Conservation (phyloP, 2,329 filamentous ascomycete species). For the Incumbomyces lentus region DNA sequence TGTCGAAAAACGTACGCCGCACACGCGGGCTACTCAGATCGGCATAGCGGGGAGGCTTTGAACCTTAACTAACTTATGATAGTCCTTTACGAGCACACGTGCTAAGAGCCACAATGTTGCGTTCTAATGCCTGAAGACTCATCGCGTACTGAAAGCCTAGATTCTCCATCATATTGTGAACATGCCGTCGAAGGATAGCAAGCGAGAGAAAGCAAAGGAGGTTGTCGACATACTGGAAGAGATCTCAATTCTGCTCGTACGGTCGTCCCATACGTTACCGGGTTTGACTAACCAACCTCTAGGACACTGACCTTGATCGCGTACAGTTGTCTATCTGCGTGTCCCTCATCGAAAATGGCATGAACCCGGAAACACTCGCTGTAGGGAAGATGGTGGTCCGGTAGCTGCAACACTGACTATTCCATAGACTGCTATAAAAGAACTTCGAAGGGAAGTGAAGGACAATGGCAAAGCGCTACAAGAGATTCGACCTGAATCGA, state of each 20-base stretch:
- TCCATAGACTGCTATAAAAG: constrained; percentile 34
- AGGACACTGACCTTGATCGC: constrained; percentile 92
- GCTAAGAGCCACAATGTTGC: too few species aligned
- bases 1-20: too few species aligned
- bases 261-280: background rate
- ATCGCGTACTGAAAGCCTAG: too few species aligned
- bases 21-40: too few species aligned
- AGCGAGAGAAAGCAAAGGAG: constrained; percentile 40
- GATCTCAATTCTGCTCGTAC: constrained; percentile 37
- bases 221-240: constrained; percentile 43
- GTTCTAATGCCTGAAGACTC: too few species aligned
- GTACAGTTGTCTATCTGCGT: constrained; percentile 89
- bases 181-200: constrained; percentile 35
- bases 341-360: constrained; percentile 91
- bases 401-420: background rate
- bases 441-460: constrained; percentile 30
- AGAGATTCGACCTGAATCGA: constrained; percentile 21
- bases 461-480: constrained; percentile 8
- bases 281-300: background rate
- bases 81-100: too few species aligned
- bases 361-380: constrained; percentile 88
- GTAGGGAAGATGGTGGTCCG: constrained; percentile 44
- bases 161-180: too few species aligned
- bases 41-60: too few species aligned
- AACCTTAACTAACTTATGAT: too few species aligned